Conservation (phyloP, 2,329 filamentous ascomycete species). For the Septoria petroselini region DNA sequence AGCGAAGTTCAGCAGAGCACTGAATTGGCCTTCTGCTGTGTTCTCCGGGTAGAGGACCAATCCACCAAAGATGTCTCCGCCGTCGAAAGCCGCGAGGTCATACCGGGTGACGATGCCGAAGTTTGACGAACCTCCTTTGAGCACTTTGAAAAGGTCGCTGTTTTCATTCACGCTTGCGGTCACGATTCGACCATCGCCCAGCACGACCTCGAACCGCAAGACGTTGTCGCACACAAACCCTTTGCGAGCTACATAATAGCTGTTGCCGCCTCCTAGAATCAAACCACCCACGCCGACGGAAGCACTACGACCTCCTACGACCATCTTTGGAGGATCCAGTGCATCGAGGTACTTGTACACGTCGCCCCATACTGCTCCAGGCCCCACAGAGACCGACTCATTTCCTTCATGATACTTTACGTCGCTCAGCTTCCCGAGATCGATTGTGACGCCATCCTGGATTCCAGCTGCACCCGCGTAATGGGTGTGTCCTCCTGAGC, state of each 20-base stretch:
- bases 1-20: slow-evolving; percentile 8
- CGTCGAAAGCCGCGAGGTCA: slow-evolving; percentile 22
- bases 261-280: slow-evolving; percentile 10
- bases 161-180: slow-evolving; percentile 21
- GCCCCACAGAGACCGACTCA: slow-evolving; percentile 44
- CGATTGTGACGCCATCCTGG: slow-evolving; percentile 41
- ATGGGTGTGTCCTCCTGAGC: slow-evolving; percentile 9
- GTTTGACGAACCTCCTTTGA: slow-evolving; percentile 28
- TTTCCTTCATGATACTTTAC: slow-evolving; percentile 38
- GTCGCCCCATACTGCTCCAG: slow-evolving; percentile 47
- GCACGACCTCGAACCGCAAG: slow-evolving; percentile 28
- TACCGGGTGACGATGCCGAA: slow-evolving; percentile 27
- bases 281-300: slow-evolving; percentile 21
- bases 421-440: slow-evolving; percentile 44
- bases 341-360: slow-evolving; percentile 45
- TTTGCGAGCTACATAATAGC: slow-evolving; percentile 26
- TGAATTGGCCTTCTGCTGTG: slow-evolving; percentile 8
- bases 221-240: slow-evolving; percentile 33
- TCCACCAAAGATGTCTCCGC: slow-evolving; percentile 13
- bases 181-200: slow-evolving; percentile 26
- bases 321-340: slow-evolving; percentile 37
- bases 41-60: slow-evolving; percentile 2
- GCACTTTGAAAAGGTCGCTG: slow-evolving; percentile 25
- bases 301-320: slow-evolving; percentile 44
- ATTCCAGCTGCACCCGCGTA: slow-evolving; percentile 20